Evolutionary conservation across 2,329 filamentous ascomycete genomes (phyloP), one percentile per base, ranked within the genome.

Genomic region (Aaosphaeria arxii): DNA sequence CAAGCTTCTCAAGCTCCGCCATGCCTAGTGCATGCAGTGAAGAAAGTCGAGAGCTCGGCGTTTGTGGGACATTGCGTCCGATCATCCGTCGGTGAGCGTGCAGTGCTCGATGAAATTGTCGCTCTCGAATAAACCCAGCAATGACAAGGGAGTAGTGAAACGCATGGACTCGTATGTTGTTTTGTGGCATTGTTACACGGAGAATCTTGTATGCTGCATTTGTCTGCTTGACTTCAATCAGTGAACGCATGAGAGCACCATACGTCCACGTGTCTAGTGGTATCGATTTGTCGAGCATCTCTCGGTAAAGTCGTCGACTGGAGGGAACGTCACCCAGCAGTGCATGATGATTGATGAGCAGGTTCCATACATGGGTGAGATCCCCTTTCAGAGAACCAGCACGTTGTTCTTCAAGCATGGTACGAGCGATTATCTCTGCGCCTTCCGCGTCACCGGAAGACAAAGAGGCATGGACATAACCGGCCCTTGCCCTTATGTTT

Each of bases 301-400:
- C 73, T 30, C 71, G 68, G 54, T 84, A 80, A 3, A 82, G 66
- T 45, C 75, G 73, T 53, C 79, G 75, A 11, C 80, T 74, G n/a
- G 74, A 74, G 24, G 74, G 64, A 30, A 84, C 59, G 51, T 87
- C 78, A 47, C 86, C 80, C 5, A 80, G 77, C 47, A 82, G 73
- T 5, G 88, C 88, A 64, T 90, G 80, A 51, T 86, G 82, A 47
- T 80, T 77, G 4, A 96, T 74, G 31, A 96, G 71, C 45, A 83
- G 77, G 62, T 96, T 96, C 88, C 89, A 96, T 62, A 90, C 82
- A 31, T 77, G 74, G 2, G 84, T 84, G 24, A 79, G 73, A 1
- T 77, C 73, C 1, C 82, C 77, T 13, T 75, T 64, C 1, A 83
- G 64, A 4, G 50, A 55, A 17, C 63, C 66, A 30, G 53, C 45